These are phyloP conservation scores for Lactarius indigo DNA, from an alignment of 768 basidiomycete genomes.

Conservation along the genomic window DNA sequence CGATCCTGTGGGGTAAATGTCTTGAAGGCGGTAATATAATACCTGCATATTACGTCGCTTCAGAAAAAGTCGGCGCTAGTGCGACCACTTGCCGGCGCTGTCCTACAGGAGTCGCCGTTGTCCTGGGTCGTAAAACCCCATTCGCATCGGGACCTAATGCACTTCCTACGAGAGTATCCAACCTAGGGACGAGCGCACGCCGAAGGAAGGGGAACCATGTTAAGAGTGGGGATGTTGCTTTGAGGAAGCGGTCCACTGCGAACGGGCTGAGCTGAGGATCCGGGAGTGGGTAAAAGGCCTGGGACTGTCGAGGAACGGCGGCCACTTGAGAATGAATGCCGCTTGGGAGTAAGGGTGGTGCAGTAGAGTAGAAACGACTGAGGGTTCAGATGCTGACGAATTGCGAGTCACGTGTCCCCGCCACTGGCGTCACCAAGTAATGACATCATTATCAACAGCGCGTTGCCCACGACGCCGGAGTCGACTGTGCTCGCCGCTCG, in stretches of 20 bases:
- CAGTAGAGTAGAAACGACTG: no score
- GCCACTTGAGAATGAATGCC: neutral
- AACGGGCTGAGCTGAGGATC: neutral
- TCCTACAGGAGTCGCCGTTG: conserved; percentile 4
- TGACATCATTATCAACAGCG: no score
- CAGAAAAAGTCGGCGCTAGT: no score
- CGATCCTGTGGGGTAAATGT: no score
- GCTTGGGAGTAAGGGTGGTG: neutral
- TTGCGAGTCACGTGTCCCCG: no score
- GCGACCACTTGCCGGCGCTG: neutral
- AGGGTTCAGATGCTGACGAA: no score
- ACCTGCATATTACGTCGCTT: no score
- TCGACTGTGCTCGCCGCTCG: no score
- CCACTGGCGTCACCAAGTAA: no score
- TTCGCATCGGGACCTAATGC: neutral
- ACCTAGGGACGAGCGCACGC: neutral
- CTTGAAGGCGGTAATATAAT: no score
- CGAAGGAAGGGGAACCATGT: neutral
- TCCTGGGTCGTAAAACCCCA: neutral
- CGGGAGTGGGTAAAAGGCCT: neutral
- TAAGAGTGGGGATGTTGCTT: neutral
- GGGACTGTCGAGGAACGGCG: neutral
- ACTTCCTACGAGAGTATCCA: neutral
- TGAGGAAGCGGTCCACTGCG: neutral
- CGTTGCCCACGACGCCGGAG: no score